Conservation (phyloP, 371 early-diverging fungal species). For the Dichotomocladium elegans region DNA sequence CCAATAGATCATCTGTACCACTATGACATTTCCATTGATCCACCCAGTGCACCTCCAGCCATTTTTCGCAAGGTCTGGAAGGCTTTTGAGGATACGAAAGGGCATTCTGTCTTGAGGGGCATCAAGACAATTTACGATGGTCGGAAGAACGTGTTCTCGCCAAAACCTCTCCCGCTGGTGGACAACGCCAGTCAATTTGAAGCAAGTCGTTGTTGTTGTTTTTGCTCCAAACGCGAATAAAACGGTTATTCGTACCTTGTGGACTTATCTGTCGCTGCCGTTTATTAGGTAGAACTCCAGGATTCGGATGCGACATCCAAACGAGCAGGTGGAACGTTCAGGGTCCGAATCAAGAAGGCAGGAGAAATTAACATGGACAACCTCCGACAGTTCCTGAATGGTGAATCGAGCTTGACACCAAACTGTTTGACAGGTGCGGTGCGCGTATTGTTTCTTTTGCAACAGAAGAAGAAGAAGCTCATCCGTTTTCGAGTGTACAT, state of each 20-base stretch:
- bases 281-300: conserved; percentile 34
- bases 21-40: conserved; percentile 12
- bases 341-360: conserved; percentile 51
- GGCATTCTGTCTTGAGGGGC: conserved; percentile 19
- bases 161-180: conserved; percentile 25
- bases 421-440: conserved; percentile 42
- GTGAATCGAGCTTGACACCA: conserved; percentile 27
- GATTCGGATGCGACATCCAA: conserved; percentile 16
- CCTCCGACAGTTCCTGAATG: conserved; percentile 45
- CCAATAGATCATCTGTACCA: conserved; percentile 12
- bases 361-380: conserved; percentile 54
- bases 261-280: too few species aligned
- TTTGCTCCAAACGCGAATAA: too few species aligned
- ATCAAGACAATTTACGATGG: conserved; percentile 49
- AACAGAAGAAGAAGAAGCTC: not conserved
- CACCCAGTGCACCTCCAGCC: conserved; percentile 32
- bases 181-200: conserved; percentile 30
- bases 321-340: conserved; percentile 26
- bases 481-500: too few species aligned
- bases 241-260: too few species aligned
- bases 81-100: conserved; percentile 28
- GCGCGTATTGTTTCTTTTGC: not conserved
- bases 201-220: too few species aligned
- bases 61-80: conserved; percentile 45
- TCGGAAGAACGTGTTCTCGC: conserved; percentile 42